phyloP scores from a whole-genome alignment of 305 asterid genomes.

The Solanum hybrid region DNA sequence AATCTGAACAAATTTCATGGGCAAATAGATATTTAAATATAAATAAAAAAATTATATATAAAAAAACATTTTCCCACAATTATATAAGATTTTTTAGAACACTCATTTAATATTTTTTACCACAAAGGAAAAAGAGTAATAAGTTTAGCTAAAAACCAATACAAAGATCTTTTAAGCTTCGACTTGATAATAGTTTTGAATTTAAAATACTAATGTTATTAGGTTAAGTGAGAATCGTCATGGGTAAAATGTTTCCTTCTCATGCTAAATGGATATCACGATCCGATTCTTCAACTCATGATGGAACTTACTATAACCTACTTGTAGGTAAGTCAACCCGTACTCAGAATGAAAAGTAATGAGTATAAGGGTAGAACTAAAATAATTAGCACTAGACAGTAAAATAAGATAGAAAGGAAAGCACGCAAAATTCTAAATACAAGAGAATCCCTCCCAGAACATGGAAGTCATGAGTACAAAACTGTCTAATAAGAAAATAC shows the following conservation, averaged over 20 bases:
- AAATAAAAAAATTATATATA: too few relatives aligned
- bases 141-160: background rate
- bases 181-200: background rate
- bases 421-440: background rate
- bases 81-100: background rate
- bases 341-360: background rate
- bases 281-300: background rate
- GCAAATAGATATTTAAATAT: too few relatives aligned
- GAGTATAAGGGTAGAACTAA: background rate
- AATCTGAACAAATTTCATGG: background rate
- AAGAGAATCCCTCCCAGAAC: background rate
- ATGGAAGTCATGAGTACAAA: background rate
- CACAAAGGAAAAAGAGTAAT: background rate
- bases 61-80: too few relatives aligned
- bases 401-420: background rate
- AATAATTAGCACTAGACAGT: background rate
- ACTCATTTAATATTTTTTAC: too few relatives aligned
- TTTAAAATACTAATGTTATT: background rate
- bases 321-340: background rate
- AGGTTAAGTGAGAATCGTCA: background rate
- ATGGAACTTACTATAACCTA: background rate
- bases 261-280: background rate
- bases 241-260: background rate
- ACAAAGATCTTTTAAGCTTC: background rate
- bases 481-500: background rate